Evolutionary conservation across 2,329 filamentous ascomycete species (phyloP).

Genomic region (Aspergillus pseudoterreus): DNA sequence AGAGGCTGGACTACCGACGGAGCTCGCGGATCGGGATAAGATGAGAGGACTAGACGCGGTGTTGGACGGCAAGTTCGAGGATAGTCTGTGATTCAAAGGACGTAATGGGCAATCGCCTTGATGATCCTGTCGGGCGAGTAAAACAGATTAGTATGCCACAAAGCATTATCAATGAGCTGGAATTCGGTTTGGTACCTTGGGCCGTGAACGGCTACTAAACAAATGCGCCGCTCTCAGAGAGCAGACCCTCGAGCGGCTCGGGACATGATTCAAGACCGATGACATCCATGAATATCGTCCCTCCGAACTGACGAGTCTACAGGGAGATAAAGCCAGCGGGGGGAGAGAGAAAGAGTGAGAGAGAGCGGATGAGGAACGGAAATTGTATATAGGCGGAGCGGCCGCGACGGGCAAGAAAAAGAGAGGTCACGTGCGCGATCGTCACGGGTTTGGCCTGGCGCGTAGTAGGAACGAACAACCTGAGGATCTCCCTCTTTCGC

Average conservation of each 20-base stretch:
- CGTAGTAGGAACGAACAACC: constrained; percentile 23
- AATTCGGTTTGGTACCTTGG: constrained; percentile 19
- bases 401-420: constrained; percentile 22
- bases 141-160: background rate
- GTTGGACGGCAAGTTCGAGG: constrained; percentile 1
- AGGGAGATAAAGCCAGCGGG: constrained; percentile 4
- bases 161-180: background rate
- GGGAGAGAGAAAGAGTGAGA: constrained; percentile 2
- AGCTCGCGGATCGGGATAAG: constrained; percentile 2
- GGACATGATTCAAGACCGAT: constrained; percentile 38
- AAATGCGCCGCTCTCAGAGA: constrained; percentile 33
- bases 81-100: background rate
- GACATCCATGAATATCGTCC: constrained; percentile 41
- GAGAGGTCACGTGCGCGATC: constrained; percentile 28
- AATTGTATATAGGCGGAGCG: background rate
- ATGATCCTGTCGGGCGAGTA: constrained; percentile 4
- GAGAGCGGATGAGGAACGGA: background rate
- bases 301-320: constrained; percentile 10
- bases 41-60: constrained; percentile 3
- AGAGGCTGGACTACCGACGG: background rate
- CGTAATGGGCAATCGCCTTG: background rate
- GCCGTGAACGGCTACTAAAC: constrained; percentile 21
- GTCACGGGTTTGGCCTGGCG: constrained; percentile 32
- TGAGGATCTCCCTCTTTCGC: constrained; percentile 19
- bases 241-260: constrained; percentile 33